Base-by-base conservation (phyloP, 2,329 filamentous ascomycete species). In the Volutella citrinella region DNA sequence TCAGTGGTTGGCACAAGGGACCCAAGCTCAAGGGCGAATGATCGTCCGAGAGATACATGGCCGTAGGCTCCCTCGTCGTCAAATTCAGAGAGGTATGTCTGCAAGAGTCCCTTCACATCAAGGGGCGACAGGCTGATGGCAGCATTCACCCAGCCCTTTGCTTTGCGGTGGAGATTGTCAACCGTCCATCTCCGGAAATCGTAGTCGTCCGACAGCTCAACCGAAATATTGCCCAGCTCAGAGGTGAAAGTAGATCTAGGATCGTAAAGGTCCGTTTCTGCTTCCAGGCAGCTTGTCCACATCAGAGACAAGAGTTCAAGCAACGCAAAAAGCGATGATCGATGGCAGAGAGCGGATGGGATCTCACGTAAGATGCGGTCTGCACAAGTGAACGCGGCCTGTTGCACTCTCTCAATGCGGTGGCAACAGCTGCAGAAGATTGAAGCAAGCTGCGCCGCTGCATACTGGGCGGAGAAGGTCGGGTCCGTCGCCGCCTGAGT, bases 181-280 rank as follows among this genome's bases (percentile, higher is more conserved):
- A 98, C 67, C 0, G 93, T 98, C 36, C 74, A 76, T 46, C 83
- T 82, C 33, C 94, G 80, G 56, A 93, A 84, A 4, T 75, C 72
- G 54, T 94, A 95, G 59, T 96, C 87, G 59, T 99, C 93, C 2
- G 93, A 95, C n/a, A 98, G 72, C 54, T 95, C 84, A 15, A 98
- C 77, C 1, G 80, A 82, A 15, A 98, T 86, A 25, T 84, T 79
- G 10, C 85, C 88, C 43, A 85, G 78, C 3, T 74, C 65, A 2
- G 90, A 97, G 5, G 74, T 80, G 57, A 95, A 94, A 4, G 78
- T 81, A 5, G 89, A 86, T 42, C 82, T 82, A 65, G 89, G 94
- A 32, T 88, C 82, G 54, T 97, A 98, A 53, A 94, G 81, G 50
- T 98, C 91, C 0, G 90, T 90, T 59, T 99, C 93, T 10, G 85